These are phyloP conservation scores for Ophiostoma australiae DNA, from an alignment of 2,329 filamentous ascomycete genomes.

Conservation along the genomic window DNA sequence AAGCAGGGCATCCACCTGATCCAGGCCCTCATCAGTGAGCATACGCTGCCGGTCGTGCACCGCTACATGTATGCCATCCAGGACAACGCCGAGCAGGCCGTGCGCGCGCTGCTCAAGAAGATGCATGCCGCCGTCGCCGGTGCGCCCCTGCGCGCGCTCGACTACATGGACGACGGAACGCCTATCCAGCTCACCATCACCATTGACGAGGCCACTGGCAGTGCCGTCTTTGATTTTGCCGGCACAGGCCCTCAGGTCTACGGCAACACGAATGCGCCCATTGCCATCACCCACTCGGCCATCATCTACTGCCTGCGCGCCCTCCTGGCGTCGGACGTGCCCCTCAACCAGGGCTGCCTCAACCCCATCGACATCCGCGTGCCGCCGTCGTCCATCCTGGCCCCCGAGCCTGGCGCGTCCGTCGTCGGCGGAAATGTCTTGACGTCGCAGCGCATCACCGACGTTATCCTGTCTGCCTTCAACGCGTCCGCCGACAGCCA, in stretches of 20 bases:
- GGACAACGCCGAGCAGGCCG: slow-evolving; percentile 66
- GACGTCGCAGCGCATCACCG: slow-evolving; percentile 35
- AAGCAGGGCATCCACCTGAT: slow-evolving; percentile 73
- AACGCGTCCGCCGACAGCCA: slow-evolving; percentile 31
- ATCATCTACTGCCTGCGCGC: slow-evolving; percentile 40
- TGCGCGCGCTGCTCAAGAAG: slow-evolving; percentile 64
- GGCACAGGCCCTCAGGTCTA: slow-evolving; percentile 32
- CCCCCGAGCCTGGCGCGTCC: slow-evolving; percentile 31
- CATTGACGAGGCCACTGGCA: slow-evolving; percentile 33
- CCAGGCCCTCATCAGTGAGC: slow-evolving; percentile 64
- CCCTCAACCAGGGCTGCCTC: slow-evolving; percentile 40
- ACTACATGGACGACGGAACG: slow-evolving; percentile 41
- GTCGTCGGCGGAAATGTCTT: slow-evolving; percentile 41
- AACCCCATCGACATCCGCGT: slow-evolving; percentile 35
- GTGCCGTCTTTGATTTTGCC: slow-evolving; percentile 38
- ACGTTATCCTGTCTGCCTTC: slow-evolving; percentile 35
- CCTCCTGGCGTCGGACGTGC: slow-evolving; percentile 37
- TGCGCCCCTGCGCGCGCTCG: slow-evolving; percentile 32
- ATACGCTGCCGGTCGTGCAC: slow-evolving; percentile 61
- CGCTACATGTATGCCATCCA: slow-evolving; percentile 78
- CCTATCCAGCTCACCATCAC: slow-evolving; percentile 34
- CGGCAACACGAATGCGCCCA: slow-evolving; percentile 27
- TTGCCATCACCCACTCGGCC: slow-evolving; percentile 30
- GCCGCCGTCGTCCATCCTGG: slow-evolving; percentile 35
- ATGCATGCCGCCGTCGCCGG: slow-evolving; percentile 51